Evolutionary conservation across 2,329 filamentous ascomycete genomes (phyloP).

Genomic region (Penicillium brevicompactum): DNA sequence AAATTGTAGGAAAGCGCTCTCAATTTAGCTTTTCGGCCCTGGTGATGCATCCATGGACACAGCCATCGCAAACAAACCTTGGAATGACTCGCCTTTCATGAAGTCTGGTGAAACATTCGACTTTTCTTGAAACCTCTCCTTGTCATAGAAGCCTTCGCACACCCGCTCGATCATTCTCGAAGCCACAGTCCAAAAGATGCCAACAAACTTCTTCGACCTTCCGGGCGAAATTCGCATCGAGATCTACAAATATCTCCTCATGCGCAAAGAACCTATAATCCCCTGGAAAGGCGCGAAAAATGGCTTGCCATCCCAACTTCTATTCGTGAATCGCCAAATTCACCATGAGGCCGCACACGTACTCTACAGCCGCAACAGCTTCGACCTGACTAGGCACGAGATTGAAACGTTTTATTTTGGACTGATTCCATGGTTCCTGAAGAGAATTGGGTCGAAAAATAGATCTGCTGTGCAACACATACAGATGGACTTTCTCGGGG

Average conservation of each 20-base stretch:
- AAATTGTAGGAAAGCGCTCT: no score
- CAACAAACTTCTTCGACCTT: slow-evolving; percentile 1
- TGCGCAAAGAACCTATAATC: background rate
- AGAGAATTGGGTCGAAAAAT: slow-evolving; percentile 1
- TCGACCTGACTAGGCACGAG: background rate
- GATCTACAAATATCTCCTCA: slow-evolving; percentile 5
- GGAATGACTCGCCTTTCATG: no score
- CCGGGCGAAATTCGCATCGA: slow-evolving; percentile 5
- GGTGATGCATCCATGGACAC: no score
- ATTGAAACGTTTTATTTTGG: no score
- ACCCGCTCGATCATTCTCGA: background rate
- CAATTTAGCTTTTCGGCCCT: no score
- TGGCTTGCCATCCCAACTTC: background rate
- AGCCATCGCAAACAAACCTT: no score
- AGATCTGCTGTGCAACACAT: slow-evolving; percentile 1
- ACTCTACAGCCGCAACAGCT: slow-evolving; percentile 6
- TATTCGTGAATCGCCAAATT: background rate
- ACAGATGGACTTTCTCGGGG: background rate
- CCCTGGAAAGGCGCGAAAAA: background rate
- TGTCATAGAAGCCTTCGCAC: no score
- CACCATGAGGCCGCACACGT: slow-evolving; percentile 1
- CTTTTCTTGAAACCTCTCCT: no score
- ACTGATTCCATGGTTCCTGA: background rate
- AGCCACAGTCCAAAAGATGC: background rate
- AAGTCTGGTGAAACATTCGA: no score